Base-by-base conservation (phyloP, 129 eudicot genomes). In the Flaveria robusta region DNA sequence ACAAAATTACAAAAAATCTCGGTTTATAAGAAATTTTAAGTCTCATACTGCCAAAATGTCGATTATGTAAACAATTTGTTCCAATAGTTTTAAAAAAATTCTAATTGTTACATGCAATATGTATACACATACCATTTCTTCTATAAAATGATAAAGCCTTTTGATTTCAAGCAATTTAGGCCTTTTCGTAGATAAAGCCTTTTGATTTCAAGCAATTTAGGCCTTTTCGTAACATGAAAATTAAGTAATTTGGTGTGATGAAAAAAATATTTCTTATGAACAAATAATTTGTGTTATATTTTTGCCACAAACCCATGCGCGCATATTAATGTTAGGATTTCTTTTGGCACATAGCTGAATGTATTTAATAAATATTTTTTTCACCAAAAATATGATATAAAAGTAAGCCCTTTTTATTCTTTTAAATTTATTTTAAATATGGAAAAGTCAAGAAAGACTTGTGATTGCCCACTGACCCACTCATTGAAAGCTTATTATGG, bases 401-500 rank as follows among this genome's bases (percentile, higher is more conserved):
- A 60, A 60, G 10, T 8, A 43, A 60, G 3, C 39, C 13, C 15
- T 58, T 58, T 11, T 58, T 63, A 63, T 63, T 46, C 1, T 14
- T 46, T 70, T 46, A 9, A 47, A 18, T 4, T 50, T 29, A 29
- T 27, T 50, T 7, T 46, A 65, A 14, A 1, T 5, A 6, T 8
- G 58, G 22, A 72, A 55, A 34, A 37, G 65, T 19, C 6, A 18
- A 18, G 34, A 52, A 54, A 72, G 76, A 72, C 39, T 19, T 72
- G 76, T 64, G 39, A 55, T 72, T 37, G 31, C 56, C 27, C 39
- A 74, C 70, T 74, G 70, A 59, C 47, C 75, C 68, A 63, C 68
- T 63, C 23, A 63, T 63, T 31, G 43, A 63, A 63, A 63, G 43
- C 11, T 62, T 62, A 62, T 62, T 29, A 62, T 62, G 68, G 43